Evolutionary conservation across 108 stramenopile species (phyloP), one percentile per base, ranked within the genome.

Genomic region (Cyclostephanos tholiformis): DNA sequence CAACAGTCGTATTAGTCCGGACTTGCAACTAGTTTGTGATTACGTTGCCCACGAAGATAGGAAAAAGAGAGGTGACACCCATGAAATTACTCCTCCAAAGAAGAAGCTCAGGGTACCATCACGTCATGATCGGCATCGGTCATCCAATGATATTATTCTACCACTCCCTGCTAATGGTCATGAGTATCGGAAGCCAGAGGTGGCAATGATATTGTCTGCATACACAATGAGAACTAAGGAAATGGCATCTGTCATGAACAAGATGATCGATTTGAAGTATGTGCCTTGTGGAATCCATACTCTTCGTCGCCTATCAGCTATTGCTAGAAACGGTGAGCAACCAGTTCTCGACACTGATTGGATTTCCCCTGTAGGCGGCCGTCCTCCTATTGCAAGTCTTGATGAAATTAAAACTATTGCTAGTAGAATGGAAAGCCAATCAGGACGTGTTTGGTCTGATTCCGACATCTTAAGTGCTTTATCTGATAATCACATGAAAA

Each of bases 11-110:
- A 58, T 58, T 35, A 35, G 57, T 35, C 57, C 19, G 13, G 57
- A 58, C 57, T 32, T 58, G 57, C 57, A 58, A 35, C 57, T 58
- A 35, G 57, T 58, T 13, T 30, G 30, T 32, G 30, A 58, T 58
- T 35, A 58, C 32, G 57, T 58, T 46, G 44, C 44, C 44, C 44
- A 46, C 44, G 44, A 35, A 30, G 57, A 30, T 30, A 58, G 57
- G 57, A 57, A 13, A 57, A 57, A 13, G 13, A 30, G 14, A 58
- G 57, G 57, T 58, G 44, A 46, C 44, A 46, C 44, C 44, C 44
- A 46, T 46, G 44, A 46, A 46, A 46, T 46, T 46, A 46, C 44
- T 46, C 44, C 44, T 46, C 53, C 53, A 55, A 55, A 55, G 26
- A 55, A 55, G 13, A 27, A 25, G 12, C 53, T 55, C 53, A 25